A percentile compares a stretch with the other conserved stretches of the same genome.
phyloP scores from a whole-genome alignment of 371 early-diverging fungal species.

The Entomophthora muscae region DNA sequence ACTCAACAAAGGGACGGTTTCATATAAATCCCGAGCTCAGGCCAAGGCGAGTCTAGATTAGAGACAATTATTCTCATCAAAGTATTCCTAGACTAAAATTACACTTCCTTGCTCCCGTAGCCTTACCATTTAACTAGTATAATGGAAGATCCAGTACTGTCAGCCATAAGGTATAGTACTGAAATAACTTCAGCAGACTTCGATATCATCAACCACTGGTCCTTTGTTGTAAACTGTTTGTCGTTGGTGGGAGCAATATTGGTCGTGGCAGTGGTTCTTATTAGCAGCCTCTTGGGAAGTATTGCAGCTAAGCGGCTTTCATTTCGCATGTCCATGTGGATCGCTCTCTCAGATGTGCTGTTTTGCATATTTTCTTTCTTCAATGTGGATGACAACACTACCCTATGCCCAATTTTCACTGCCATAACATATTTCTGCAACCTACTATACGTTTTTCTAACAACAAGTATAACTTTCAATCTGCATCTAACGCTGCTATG shows the following conservation, averaged over 20 bases:
- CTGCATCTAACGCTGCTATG: background rate
- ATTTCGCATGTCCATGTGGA: slow-evolving; percentile 7
- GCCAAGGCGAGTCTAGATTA: no score
- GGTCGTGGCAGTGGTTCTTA: background rate
- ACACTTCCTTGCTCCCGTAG: no score
- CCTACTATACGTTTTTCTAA: background rate
- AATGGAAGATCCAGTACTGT: no score
- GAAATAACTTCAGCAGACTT: background rate
- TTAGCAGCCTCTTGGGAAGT: background rate
- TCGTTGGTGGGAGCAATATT: background rate
- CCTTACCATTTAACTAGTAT: no score
- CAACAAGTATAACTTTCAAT: background rate
- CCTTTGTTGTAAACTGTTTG: background rate
- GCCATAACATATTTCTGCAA: background rate
- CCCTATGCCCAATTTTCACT: background rate
- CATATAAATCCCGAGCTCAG: no score
- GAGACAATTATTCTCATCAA: no score
- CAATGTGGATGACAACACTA: slow-evolving; percentile 1
- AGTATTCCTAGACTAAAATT: no score
- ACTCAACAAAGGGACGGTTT: no score
- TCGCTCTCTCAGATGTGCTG: slow-evolving; percentile 1
- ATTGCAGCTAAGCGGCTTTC: background rate
- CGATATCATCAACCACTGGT: background rate
- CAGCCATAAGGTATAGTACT: background rate
- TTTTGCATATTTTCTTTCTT: background rate